Percentiles rank a stretch among this genome's conserved stretches.
Evolutionary conservation across 2,329 filamentous ascomycete genomes (phyloP).

Genomic region (Pseudogymnoascus sp.): DNA sequence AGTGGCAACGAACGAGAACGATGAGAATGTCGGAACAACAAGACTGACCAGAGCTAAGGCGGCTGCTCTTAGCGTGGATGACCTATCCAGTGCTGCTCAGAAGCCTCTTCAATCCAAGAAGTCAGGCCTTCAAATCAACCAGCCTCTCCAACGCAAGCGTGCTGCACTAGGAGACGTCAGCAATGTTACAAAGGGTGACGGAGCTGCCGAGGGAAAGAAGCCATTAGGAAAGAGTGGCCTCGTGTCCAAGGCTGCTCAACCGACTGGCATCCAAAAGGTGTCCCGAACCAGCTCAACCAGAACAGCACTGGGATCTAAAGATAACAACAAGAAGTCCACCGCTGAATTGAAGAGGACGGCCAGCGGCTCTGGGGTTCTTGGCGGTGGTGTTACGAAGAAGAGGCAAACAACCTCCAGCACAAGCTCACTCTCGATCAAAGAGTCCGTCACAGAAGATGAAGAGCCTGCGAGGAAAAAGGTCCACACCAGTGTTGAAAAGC

Average conservation of each 20-base stretch:
- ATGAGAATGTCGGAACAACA: conserved; percentile 73
- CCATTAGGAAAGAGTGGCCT: conserved; percentile 54
- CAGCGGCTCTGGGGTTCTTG: conserved; percentile 62
- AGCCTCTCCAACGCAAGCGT: conserved; percentile 59
- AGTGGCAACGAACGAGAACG: conserved; percentile 82
- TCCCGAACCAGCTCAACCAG: conserved; percentile 51
- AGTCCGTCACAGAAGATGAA: conserved; percentile 54
- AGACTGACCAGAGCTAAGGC: conserved; percentile 91
- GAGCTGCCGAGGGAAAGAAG: conserved; percentile 64
- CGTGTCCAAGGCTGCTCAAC: conserved; percentile 72
- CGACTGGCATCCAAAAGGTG: conserved; percentile 72
- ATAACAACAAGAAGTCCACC: conserved; percentile 52
- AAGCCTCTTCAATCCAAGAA: conserved; percentile 67
- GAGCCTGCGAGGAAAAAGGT: conserved; percentile 63
- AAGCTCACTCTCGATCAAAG: conserved; percentile 49
- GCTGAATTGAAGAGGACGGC: conserved; percentile 63
- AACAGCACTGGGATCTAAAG: conserved; percentile 57
- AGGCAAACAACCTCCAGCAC: conserved; percentile 44
- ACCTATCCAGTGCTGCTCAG: conserved; percentile 44
- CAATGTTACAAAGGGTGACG: conserved; percentile 79
- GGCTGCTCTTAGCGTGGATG: conserved; percentile 60
- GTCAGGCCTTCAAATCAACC: conserved; percentile 38
- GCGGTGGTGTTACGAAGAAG: conserved; percentile 58
- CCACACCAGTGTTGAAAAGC: conserved; percentile 44
- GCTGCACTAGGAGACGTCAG: conserved; percentile 87